Evolutionary conservation across 2,329 filamentous ascomycete genomes (phyloP), one percentile per base, ranked within the genome.

Genomic region (Didymella arachidicola): DNA sequence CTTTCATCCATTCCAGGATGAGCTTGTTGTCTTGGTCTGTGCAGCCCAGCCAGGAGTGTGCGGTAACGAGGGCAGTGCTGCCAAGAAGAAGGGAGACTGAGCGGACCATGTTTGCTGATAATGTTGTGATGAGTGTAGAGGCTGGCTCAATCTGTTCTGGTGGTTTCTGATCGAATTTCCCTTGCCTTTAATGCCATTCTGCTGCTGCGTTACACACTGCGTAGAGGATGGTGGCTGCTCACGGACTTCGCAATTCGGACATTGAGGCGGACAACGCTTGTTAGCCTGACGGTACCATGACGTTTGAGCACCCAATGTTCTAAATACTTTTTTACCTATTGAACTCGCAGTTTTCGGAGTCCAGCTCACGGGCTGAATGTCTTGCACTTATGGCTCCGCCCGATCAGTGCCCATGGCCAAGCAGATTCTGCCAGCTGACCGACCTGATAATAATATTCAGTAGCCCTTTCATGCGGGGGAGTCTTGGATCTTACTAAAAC

Each of bases 41-140:
- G 43, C 69, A 72, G 11, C 62, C 62, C 0, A 71, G 36, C 69
- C 69, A 72, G n/a, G 68, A 72, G 45, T 72, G 69, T 1, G 66
- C 65, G 11, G 62, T 56, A 30, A 56, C 54, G 18, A 41, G 22
- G 19, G 59, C 36, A 7, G 60, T 12, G 46, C 62, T 44, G 41
- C 44, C 19, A 18, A 57, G 45, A 2, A 47, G 1, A 8, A 55
- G 16, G 14, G 46, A 46, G 11, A 59, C 29, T 4, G 57, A 52
- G 22, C 51, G 51, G 43, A 59, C 47, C 57, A 59, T 59, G 7
- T 42, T 16, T 26, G 32, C 30, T n/a, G 36, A 12, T 5, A 10
- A n/a, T 26, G 3, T 39, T 12, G 2, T 44, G n/a, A 18, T 27
- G 49, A n/a, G 18, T 36, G 7, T 14, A 25, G 18, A 16, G 27